Evolutionary conservation across 768 basidiomycete genomes (phyloP), one percentile per base, ranked within the genome.

Genomic region (Pholiota microspora): DNA sequence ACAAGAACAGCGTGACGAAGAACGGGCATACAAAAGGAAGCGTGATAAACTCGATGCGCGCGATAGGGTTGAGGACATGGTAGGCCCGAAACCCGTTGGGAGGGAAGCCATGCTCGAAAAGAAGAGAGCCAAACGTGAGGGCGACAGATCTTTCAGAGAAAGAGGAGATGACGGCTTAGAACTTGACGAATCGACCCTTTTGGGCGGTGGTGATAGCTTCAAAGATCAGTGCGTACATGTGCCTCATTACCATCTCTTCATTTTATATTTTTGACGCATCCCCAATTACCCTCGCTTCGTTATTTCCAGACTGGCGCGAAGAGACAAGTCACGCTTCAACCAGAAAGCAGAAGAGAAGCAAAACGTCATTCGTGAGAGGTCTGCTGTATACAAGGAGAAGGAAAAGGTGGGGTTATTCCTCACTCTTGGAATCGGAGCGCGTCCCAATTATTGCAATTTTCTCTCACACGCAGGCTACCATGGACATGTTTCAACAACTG

Each of bases 401-500:
- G 94, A 97, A 63, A 86, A 85, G 67, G 77, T 73, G 27, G 44
- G 61, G 29, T 49, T 12, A 42, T 42, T 31, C 36, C 38, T 52
- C 45, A 44, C 53, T n/a, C n/a, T 55, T 54, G 10, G 45, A 56
- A 23, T 49, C 7, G 21, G 34, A 21, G 50, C 23, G 42, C 23
- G 13, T 35, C 49, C 23, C 16, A 18, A 45, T 35, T 53, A 49
- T 21, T 35, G 3, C 40, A 21, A 21, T 45, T 47, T 42, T 44
- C 45, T 54, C 50, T 52, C 50, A 16, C 56, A 55, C 53, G 25
- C 53, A 78, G 77, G 89, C 85, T 15, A 97, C 93, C 0, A 98
- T 98, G 92, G 92, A 92, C 54, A 95, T 94, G 93, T 94, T 97
- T 70, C 90, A 90, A 71, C 84, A 88, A 60, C 73, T 96, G 66